Evolutionary conservation across 768 basidiomycete genomes (phyloP).

Genomic region (Serendipita sp.): DNA sequence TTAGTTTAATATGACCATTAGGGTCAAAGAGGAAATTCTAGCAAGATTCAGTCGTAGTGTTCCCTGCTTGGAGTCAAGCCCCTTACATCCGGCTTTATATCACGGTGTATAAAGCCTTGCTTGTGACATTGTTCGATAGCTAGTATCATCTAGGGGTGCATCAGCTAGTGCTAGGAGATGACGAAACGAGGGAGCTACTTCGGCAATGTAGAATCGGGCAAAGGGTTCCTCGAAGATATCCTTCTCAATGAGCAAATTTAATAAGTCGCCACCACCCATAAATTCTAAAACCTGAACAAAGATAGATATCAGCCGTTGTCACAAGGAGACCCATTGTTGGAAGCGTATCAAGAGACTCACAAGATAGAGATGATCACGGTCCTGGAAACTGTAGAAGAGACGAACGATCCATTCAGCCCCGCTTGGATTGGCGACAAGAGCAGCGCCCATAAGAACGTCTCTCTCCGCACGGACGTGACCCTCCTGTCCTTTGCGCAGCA

Average conservation of each 20-base stretch:
- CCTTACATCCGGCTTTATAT: constrained; percentile 87
- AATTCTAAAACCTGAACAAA: constrained; percentile 61
- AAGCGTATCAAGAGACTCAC: constrained; percentile 29
- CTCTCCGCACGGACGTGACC: constrained; percentile 94
- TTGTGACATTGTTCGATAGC: constrained; percentile 88
- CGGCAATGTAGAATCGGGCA: constrained; percentile 86
- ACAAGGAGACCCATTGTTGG: constrained; percentile 1
- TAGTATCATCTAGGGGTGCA: constrained; percentile 59
- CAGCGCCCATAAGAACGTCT: constrained; percentile 83
- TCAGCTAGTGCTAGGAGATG: constrained; percentile 12
- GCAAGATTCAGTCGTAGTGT: constrained; percentile 13
- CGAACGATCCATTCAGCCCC: constrained; percentile 89
- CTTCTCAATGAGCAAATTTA: constrained; percentile 86
- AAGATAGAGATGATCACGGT: constrained; percentile 87
- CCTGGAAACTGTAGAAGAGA: constrained; percentile 87
- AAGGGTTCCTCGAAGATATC: constrained; percentile 86
- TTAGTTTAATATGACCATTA: constrained; percentile 84
- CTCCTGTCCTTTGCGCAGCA: constrained; percentile 93
- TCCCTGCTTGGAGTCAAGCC: background rate
- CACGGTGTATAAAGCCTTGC: constrained; percentile 92
- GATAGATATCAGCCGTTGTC: background rate
- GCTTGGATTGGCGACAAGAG: constrained; percentile 55
- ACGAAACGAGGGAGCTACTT: constrained; percentile 34
- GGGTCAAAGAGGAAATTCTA: constrained; percentile 94
- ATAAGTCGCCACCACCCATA: constrained; percentile 93